A percentile compares a stretch with the other conserved stretches of the same genome.
phyloP scores from a whole-genome alignment of 257 asterid species.

The Petunia secreta region DNA sequence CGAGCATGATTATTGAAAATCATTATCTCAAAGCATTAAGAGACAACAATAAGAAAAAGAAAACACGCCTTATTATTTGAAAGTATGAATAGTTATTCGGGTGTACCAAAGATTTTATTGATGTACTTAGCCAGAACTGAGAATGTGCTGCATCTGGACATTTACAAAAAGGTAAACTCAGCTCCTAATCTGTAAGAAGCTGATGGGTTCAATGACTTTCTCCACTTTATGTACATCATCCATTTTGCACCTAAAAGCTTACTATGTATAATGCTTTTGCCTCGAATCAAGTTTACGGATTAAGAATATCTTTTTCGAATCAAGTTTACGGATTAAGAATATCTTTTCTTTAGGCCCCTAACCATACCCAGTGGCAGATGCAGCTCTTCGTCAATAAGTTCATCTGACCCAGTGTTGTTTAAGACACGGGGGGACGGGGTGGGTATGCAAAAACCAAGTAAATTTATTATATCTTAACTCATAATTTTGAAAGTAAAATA shows the following conservation, averaged over 20 bases:
- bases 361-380: background rate
- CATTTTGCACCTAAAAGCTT: background rate
- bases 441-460: no score
- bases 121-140: slow-evolving; percentile 6
- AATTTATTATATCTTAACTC: no score
- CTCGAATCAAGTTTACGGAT: background rate
- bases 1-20: background rate
- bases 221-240: slow-evolving; percentile 5
- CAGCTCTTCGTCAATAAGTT: no score
- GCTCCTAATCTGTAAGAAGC: slow-evolving; percentile 9
- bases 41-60: slow-evolving; percentile 5
- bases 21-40: background rate
- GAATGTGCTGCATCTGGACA: background rate
- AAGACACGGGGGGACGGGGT: no score
- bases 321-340: background rate
- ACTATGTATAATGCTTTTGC: background rate
- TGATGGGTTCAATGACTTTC: background rate
- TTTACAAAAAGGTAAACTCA: slow-evolving; percentile 17
- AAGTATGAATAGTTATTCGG: background rate
- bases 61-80: background rate
- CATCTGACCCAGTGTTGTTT: no score
- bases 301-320: background rate
- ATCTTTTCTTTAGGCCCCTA: background rate
- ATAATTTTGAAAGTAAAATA: no score
- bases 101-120: background rate